Percentiles rank a stretch among this genome's conserved stretches.
phyloP scores from a whole-genome alignment of 2,329 filamentous ascomycete species.

The Diaporthe nobilis region DNA sequence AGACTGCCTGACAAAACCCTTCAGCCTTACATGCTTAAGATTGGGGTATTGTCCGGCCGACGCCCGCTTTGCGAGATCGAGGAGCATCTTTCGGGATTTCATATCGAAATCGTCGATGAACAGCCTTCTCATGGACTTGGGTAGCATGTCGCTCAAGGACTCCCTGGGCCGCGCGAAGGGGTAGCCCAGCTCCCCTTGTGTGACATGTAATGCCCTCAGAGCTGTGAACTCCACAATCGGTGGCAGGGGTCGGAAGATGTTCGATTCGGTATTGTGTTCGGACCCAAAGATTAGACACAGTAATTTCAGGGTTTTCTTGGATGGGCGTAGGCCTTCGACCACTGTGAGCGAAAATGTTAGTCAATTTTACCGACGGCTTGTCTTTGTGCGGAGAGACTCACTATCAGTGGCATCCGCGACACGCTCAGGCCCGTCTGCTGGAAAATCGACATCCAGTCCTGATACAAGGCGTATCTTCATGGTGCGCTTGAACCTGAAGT shows the following conservation, averaged over 20 bases:
- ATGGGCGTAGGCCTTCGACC: background rate
- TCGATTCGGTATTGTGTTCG: background rate
- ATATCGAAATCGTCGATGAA: background rate
- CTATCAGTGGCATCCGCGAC: background rate
- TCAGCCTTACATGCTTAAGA: background rate
- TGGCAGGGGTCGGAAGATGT: background rate
- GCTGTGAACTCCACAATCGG: background rate
- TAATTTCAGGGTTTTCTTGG: background rate
- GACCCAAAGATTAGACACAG: background rate
- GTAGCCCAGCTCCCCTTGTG: background rate
- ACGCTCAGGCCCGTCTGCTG: background rate
- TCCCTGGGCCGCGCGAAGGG: background rate
- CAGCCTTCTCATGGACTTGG: background rate
- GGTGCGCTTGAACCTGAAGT: background rate
- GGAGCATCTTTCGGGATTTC: background rate
- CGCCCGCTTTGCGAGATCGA: background rate
- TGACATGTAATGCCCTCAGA: background rate
- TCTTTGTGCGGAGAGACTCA: background rate
- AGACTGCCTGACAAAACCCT: accelerated
- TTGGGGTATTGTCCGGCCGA: background rate
- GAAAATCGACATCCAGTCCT: background rate
- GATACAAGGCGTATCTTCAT: too few relatives aligned
- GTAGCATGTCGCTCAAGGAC: background rate
- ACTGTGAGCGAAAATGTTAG: background rate
- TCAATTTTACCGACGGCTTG: background rate